phyloP scores from a whole-genome alignment of 192 early-diverging fungal species.

The Entomortierella lignicola region DNA sequence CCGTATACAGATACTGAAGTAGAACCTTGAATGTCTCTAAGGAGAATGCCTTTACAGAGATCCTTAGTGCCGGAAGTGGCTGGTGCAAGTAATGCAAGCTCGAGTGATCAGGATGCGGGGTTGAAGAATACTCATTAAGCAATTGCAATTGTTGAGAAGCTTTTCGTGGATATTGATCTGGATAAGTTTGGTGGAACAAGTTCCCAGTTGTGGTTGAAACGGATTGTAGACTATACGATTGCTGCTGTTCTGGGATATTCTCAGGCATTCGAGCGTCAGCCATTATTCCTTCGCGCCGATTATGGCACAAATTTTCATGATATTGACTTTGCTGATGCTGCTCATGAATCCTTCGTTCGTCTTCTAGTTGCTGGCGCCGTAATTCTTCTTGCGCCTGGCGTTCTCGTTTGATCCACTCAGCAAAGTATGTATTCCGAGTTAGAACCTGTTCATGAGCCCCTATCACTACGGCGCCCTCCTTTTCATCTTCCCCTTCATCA shows the following conservation, averaged over 20 bases:
- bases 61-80: constrained; percentile 1
- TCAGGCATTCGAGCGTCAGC: too few species aligned
- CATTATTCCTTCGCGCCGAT: too few species aligned
- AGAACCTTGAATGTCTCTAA: constrained; percentile 14
- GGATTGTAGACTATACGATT: too few species aligned
- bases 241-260: too few species aligned
- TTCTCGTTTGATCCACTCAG: constrained; percentile 29
- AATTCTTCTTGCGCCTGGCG: background rate
- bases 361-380: constrained; percentile 1
- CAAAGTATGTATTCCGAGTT: background rate
- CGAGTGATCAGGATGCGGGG: background rate
- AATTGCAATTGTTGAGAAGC: too few species aligned
- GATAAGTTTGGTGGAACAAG: too few species aligned
- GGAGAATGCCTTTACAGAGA: constrained; percentile 18
- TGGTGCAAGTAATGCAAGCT: background rate
- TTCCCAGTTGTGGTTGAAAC: too few species aligned
- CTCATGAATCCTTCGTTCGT: constrained; percentile 12
- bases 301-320: background rate
- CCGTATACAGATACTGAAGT: constrained; percentile 33
- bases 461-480: background rate
- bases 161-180: too few species aligned
- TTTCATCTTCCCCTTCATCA: background rate
- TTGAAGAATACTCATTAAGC: too few species aligned
- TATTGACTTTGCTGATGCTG: constrained; percentile 6
- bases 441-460: constrained; percentile 22